Base-by-base conservation (phyloP, 2,329 filamentous ascomycete species). In the Tympanopsis confertula region DNA sequence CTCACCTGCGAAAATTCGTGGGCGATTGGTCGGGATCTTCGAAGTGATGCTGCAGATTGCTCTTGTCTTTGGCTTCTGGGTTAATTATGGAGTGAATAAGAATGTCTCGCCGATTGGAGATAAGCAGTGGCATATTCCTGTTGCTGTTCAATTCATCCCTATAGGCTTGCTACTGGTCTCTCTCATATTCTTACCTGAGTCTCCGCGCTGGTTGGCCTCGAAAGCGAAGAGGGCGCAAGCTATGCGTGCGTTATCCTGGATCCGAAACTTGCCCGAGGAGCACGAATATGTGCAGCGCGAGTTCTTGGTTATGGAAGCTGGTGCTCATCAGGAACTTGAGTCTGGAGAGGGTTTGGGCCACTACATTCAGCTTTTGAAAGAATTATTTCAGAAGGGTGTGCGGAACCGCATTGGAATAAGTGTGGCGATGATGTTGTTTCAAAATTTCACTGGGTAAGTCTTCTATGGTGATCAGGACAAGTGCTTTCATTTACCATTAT, bases 11-110 rank as follows among this genome's bases (percentile, higher is more conserved):
- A 65, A 63, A 3, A 69, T 71, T 41, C 59, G 68, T 39, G 68
- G 68, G 10, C 59, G 66, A 2, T 54, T 71, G 1, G 57, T 70
- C 5, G 68, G 68, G 20, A 66, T 71, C n/a, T 71, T 69, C 42
- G 66, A 71, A 42, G 62, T 66, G 13, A 55, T 58, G 4, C 64
- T 57, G 1, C 63, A 65, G 49, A 58, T 55, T 57, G 60, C 68
- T 62, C 45, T 64, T 57, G 35, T 58, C 39, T 54, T 60, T 15
- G 68, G 66, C 10, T 63, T 63, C 39, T 63, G 59, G 59, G 59
- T 61, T 15, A 52, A 58, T 37, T 53, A 52, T 5, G 33, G 43
- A 14, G 46, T 46, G n/a, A n/a, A n/a, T n/a, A n/a, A n/a, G n/a
- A n/a, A n/a, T n/a, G n/a, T n/a, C n/a, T n/a, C n/a, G n/a, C n/a